A percentile compares a stretch with the other conserved stretches of the same genome.
Evolutionary conservation across 257 asterid genomes (phyloP).

Genomic region (Capsicum baccatum): DNA sequence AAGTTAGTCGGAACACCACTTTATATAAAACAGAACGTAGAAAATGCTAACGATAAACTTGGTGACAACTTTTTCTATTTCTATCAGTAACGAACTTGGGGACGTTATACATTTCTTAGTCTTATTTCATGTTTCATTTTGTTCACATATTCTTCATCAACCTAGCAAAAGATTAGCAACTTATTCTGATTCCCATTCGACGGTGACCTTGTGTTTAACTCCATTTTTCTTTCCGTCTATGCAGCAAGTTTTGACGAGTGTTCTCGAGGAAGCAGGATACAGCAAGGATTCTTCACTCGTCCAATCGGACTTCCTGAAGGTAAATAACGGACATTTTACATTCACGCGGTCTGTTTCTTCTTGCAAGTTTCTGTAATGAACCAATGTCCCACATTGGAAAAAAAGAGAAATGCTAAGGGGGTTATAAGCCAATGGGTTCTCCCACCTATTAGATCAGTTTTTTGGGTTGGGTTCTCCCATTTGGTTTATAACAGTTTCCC

Average conservation of each 20-base stretch:
- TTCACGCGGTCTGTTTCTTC: background rate
- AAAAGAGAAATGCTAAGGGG: too few relatives aligned
- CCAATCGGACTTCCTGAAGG: slow-evolving; percentile 86
- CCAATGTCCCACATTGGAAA: too few relatives aligned
- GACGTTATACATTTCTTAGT: background rate
- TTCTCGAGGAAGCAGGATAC: slow-evolving; percentile 94
- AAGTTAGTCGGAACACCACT: background rate
- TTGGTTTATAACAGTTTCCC: too few relatives aligned
- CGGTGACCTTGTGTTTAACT: background rate
- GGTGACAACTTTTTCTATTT: background rate
- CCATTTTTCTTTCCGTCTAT: background rate
- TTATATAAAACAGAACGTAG: background rate
- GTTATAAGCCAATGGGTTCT: too few relatives aligned
- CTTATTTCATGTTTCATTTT: background rate
- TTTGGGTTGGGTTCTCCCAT: too few relatives aligned
- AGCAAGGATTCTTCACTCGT: slow-evolving; percentile 62
- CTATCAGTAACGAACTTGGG: background rate
- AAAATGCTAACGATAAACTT: background rate
- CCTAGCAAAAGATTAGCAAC: background rate
- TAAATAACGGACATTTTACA: slow-evolving; percentile 32
- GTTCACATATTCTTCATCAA: background rate
- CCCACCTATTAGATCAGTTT: too few relatives aligned
- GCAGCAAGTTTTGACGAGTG: slow-evolving; percentile 73
- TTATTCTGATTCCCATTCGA: too few relatives aligned
- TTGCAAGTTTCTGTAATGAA: background rate